phyloP scores from a whole-genome alignment of 176 grass and related monocot genomes.

The maize (Zea mays) region DNA sequence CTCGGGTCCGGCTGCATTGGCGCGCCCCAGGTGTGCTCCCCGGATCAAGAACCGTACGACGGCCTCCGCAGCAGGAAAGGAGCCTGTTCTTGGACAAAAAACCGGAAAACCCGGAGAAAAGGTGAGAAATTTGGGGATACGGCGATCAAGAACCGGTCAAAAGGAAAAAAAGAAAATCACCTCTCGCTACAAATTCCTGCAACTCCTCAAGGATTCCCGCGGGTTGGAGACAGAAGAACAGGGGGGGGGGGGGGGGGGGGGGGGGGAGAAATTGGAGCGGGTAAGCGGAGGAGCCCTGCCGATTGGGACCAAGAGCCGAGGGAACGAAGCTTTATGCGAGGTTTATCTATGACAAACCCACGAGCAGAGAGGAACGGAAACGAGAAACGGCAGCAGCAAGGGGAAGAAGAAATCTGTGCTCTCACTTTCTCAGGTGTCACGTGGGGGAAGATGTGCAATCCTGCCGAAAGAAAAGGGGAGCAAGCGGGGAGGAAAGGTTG shows the following conservation, averaged over 20 bases:
- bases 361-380: neutral
- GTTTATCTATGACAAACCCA: slow-evolving; percentile 45
- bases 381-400: neutral
- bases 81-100: slow-evolving; percentile 23
- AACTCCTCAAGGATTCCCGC: slow-evolving; percentile 10
- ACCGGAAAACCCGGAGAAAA: slow-evolving; percentile 13
- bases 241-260: slow-evolving; percentile 17
- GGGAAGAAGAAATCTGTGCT: slow-evolving; percentile 20
- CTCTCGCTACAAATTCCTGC: slow-evolving; percentile 1
- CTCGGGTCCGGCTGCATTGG: slow-evolving; percentile 59
- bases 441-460: slow-evolving; percentile 38
- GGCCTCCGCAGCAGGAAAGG: neutral
- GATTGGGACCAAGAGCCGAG: slow-evolving; percentile 18
- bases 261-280: slow-evolving; percentile 33
- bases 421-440: slow-evolving; percentile 57
- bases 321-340: slow-evolving; percentile 51
- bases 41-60: slow-evolving; percentile 38
- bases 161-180: slow-evolving; percentile 29
- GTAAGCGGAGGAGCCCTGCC: neutral
- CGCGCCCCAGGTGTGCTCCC: slow-evolving; percentile 12
- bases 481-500: slow-evolving; percentile 9
- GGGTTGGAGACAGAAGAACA: slow-evolving; percentile 28
- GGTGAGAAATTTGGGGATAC: slow-evolving; percentile 17
- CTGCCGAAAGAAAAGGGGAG: slow-evolving; percentile 27
- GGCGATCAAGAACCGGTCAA: slow-evolving; percentile 39